Conservation (phyloP, 495 filamentous ascomycete genomes). For the Annulohypoxylon bovei region DNA sequence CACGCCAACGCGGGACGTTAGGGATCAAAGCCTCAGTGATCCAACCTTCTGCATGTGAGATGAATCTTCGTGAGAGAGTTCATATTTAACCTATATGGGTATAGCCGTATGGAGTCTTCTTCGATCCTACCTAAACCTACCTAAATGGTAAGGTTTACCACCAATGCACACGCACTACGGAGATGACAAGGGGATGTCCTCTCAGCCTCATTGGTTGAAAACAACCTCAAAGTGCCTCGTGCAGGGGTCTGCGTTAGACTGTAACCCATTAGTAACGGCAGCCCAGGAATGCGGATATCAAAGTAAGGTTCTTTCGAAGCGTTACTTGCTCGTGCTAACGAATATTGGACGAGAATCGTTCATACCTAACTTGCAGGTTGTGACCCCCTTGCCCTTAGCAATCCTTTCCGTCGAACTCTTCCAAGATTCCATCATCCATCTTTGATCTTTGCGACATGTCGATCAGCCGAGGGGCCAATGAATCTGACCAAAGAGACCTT, state of each 20-base stretch:
- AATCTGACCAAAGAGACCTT: constrained; percentile 3
- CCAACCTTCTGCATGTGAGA: background rate
- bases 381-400: background rate
- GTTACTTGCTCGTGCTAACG: constrained; percentile 14
- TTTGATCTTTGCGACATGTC: constrained; percentile 14
- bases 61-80: constrained; percentile 8
- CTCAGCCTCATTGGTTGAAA: constrained; percentile 34
- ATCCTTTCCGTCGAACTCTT: background rate
- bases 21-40: background rate
- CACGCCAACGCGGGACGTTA: background rate
- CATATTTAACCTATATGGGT: constrained; percentile 15
- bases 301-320: constrained; percentile 2
- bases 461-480: constrained; percentile 31
- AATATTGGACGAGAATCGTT: constrained; percentile 12
- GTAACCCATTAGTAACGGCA: constrained; percentile 28
- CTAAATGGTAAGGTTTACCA: constrained; percentile 20
- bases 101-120: background rate
- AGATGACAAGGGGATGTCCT: background rate
- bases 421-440: background rate
- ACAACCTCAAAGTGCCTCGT: constrained; percentile 43
- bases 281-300: constrained; percentile 25
- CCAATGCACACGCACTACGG: constrained; percentile 23
- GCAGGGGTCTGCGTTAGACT: constrained; percentile 33
- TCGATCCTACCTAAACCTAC: constrained; percentile 10
- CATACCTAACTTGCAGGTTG: background rate